Conservation (phyloP, 441 rosid species). For the Pelargonium australe region DNA sequence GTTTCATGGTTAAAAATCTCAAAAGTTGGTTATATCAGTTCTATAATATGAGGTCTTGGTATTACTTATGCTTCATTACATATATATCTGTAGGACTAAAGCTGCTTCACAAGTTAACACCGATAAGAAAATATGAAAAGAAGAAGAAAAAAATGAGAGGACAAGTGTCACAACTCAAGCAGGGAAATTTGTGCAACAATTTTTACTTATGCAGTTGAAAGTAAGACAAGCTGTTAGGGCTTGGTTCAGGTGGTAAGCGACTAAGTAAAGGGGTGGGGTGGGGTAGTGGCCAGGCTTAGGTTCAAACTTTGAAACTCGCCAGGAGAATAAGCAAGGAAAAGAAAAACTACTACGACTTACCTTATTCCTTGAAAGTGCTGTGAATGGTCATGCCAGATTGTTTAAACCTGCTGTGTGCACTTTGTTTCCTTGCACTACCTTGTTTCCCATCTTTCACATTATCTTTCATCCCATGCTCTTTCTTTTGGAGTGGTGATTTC, state of each 20-base stretch:
- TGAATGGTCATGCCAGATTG: neutral
- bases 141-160: neutral
- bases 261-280: neutral
- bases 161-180: neutral
- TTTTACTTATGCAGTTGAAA: neutral
- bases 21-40: neutral
- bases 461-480: neutral
- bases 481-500: neutral
- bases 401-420: neutral
- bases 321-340: neutral
- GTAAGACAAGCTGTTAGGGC: neutral
- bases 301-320: neutral
- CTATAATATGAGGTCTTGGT: neutral
- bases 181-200: neutral
- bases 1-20: neutral
- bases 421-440: neutral
- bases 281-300: neutral
- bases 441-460: neutral
- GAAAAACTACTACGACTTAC: neutral
- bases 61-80: neutral
- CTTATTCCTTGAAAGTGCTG: neutral
- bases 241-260: neutral
- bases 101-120: neutral
- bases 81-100: neutral
- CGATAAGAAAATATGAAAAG: neutral